Evolutionary conservation across 106 monocot species (phyloP).

Genomic region (Hemerocallis citrina): DNA sequence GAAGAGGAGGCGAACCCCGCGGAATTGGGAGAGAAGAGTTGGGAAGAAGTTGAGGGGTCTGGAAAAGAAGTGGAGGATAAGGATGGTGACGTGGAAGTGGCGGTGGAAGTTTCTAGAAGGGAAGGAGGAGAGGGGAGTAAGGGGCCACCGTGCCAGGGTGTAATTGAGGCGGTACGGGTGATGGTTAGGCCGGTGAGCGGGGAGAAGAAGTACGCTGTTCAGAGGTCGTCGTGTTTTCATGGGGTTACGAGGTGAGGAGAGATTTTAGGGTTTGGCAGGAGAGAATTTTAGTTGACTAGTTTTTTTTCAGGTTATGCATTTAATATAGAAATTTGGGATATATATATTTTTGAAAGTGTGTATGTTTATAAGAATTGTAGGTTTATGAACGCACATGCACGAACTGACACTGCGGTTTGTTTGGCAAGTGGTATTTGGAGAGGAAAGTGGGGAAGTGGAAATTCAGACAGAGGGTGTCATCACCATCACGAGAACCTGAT

Average conservation of each 20-base stretch:
- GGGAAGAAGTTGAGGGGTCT: neutral
- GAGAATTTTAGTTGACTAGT: neutral
- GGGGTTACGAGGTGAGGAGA: slow-evolving; percentile 53
- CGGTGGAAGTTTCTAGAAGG: slow-evolving; percentile 3
- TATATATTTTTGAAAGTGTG: no score
- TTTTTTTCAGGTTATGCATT: neutral
- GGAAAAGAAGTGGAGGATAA: neutral
- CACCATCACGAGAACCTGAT: no score
- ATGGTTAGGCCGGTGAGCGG: neutral
- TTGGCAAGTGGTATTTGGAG: no score
- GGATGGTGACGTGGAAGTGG: neutral
- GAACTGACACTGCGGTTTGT: no score
- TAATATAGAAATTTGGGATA: no score
- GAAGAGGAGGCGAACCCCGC: no score
- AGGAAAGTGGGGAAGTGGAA: no score
- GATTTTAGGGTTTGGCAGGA: neutral
- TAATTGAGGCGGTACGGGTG: neutral
- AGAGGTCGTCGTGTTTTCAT: slow-evolving; percentile 46
- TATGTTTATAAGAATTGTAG: no score
- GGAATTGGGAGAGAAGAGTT: no score
- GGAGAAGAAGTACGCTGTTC: slow-evolving; percentile 43
- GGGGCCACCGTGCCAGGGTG: no score
- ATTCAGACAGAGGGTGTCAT: no score
- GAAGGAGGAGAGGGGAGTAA: neutral
- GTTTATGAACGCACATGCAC: no score